Percentiles rank a stretch among this genome's conserved stretches.
phyloP scores from a whole-genome alignment of 2,329 filamentous ascomycete genomes.

The Thelonectria blattea region DNA sequence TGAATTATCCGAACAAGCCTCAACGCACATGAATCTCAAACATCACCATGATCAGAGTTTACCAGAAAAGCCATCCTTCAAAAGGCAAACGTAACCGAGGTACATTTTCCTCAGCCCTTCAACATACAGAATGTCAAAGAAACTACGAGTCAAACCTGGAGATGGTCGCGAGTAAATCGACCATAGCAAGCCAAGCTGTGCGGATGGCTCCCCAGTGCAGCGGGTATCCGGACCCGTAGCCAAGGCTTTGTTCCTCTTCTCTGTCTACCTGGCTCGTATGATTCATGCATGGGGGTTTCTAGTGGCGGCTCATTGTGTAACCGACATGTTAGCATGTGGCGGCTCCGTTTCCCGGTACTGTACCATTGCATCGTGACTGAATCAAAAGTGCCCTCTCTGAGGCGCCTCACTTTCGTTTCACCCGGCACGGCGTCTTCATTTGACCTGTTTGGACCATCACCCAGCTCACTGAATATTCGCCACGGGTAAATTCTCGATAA shows the following conservation, averaged over 20 bases:
- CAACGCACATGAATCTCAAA: too few species aligned
- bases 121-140: neutral
- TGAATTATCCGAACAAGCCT: too few species aligned
- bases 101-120: neutral
- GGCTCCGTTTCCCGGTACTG: neutral
- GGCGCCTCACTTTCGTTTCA: neutral
- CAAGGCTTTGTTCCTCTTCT: too few species aligned
- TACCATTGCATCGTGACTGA: neutral
- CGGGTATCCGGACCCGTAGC: too few species aligned
- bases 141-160: neutral
- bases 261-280: too few species aligned
- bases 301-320: neutral
- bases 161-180: neutral
- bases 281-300: too few species aligned
- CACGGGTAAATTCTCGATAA: too few species aligned
- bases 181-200: neutral
- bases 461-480: neutral
- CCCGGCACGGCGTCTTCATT: neutral
- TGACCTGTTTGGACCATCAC: neutral
- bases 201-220: neutral
- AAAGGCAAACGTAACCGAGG: neutral
- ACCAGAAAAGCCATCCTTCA: neutral
- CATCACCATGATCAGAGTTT: too few species aligned
- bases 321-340: neutral
- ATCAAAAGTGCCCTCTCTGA: neutral